Percentiles rank a stretch among this genome's conserved stretches.
Evolutionary conservation across 2,329 filamentous ascomycete genomes (phyloP).

Genomic region (Diaporthe nobilis): DNA sequence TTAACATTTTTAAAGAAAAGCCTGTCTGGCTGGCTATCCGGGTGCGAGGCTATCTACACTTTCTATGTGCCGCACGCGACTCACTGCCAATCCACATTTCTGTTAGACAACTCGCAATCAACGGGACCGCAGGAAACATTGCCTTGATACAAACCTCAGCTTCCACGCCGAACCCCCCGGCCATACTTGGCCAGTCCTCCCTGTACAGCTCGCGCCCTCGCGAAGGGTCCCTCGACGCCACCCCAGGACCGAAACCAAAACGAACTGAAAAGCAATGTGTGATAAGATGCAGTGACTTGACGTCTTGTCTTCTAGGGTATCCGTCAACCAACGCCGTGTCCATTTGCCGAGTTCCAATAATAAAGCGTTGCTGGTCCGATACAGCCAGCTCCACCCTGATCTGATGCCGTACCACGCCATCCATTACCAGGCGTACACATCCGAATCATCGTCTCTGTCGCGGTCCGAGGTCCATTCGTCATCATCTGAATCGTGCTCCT

Average conservation of each 20-base stretch:
- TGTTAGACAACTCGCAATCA: neutral
- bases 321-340: conserved; percentile 35
- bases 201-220: neutral
- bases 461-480: conserved; percentile 63
- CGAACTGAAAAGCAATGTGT: neutral
- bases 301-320: conserved; percentile 37
- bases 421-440: conserved; percentile 50
- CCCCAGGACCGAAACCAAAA: neutral
- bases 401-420: neutral
- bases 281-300: conserved; percentile 16
- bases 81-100: neutral
- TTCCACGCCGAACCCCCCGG: neutral
- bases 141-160: neutral
- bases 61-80: neutral
- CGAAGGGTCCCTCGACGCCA: neutral
- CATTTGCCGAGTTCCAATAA: neutral
- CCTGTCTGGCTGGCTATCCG: neutral
- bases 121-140: neutral
- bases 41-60: neutral
- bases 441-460: conserved; percentile 72
- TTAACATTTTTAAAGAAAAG: neutral
- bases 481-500: conserved; percentile 68
- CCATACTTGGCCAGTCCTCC: neutral
- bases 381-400: neutral
- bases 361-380: neutral